phyloP scores from a whole-genome alignment of 352 stramenopile species.

The Globisporangium yorkense region DNA sequence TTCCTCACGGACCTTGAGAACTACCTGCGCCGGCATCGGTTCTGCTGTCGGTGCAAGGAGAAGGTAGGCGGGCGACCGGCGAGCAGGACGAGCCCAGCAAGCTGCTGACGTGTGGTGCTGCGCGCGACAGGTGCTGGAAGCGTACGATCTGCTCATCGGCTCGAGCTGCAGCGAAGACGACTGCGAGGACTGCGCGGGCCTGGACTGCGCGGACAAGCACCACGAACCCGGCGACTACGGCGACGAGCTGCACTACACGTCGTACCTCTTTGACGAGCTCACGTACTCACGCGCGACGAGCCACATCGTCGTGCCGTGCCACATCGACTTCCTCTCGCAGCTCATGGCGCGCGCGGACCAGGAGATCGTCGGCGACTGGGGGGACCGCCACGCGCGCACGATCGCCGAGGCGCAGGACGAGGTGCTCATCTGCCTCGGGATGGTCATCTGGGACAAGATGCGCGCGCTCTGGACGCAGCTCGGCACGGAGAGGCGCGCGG shows the following conservation, averaged over 20 bases:
- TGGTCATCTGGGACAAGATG: conserved; percentile 88
- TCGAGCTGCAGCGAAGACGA: conserved; percentile 83
- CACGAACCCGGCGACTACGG: conserved; percentile 68
- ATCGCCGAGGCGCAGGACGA: conserved; percentile 84
- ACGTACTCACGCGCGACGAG: conserved; percentile 74
- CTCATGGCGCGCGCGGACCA: conserved; percentile 81
- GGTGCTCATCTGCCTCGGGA: conserved; percentile 80
- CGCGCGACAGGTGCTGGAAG: conserved; percentile 42
- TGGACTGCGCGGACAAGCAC: conserved; percentile 72
- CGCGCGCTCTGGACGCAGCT: conserved; percentile 79
- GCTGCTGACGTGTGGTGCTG: background rate
- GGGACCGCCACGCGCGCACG: conserved; percentile 74
- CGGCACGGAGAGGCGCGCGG: conserved; percentile 65
- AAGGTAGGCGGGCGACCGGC: conserved; percentile 24
- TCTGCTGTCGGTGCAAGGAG: conserved; percentile 86
- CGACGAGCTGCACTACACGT: conserved; percentile 82
- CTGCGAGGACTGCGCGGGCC: conserved; percentile 76
- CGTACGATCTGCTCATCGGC: conserved; percentile 81
- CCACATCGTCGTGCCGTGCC: conserved; percentile 80
- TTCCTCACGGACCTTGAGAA: conserved; percentile 81
- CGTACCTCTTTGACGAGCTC: conserved; percentile 84
- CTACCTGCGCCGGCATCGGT: conserved; percentile 80
- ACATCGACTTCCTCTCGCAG: conserved; percentile 83
- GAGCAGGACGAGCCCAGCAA: too few species aligned
- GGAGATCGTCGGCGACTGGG: conserved; percentile 78